Evolutionary conservation across 495 filamentous ascomycete genomes (phyloP), one percentile per base, ranked within the genome.

Genomic region (Friedmanniomyces simplex): DNA sequence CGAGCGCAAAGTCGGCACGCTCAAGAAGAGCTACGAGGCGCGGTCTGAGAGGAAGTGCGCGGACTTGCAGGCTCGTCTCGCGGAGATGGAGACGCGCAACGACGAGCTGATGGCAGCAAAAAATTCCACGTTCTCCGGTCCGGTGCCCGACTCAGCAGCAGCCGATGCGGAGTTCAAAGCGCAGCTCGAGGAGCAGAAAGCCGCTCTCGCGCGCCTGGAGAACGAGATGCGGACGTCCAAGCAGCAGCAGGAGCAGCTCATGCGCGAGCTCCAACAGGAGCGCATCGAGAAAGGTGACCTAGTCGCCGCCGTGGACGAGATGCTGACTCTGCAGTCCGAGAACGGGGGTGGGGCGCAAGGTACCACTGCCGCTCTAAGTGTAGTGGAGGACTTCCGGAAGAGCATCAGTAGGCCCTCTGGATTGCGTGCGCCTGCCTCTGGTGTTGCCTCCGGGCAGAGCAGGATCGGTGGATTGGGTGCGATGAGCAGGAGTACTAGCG

Each of bases 21-120:
- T 98, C 56, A 96, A 96, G 73, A 96, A 96, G 69, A 90, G 84
- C 69, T 97, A 96, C 70, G 89, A 96, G 65, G 77, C 77, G 42
- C 82, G 91, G 47, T 90, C 87, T 82, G 88, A 94, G 67, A 91
- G 93, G 74, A 88, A 85, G 59, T 74, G 89, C 30, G 76, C 77
- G 26, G 85, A 89, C 61, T 79, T 91, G 1, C 85, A 95, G 68
- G 71, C 70, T 1, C 80, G 83, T 55, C 68, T 95, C 14, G 81
- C 83, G 46, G 76, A 83, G 25, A 75, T 88, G 12, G 73, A 68
- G 24, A 79, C 81, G 28, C 85, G 91, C 62, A 87, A 88, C 60
- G 88, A 89, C 54, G 84, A 86, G 59, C 66, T 95, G 14, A 77
- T 75, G 45, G 69, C 74, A 8, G 81, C 83, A 28, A 76, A 81